phyloP scores from a whole-genome alignment of 306 rosid species.

The Ceratonia siliqua region DNA sequence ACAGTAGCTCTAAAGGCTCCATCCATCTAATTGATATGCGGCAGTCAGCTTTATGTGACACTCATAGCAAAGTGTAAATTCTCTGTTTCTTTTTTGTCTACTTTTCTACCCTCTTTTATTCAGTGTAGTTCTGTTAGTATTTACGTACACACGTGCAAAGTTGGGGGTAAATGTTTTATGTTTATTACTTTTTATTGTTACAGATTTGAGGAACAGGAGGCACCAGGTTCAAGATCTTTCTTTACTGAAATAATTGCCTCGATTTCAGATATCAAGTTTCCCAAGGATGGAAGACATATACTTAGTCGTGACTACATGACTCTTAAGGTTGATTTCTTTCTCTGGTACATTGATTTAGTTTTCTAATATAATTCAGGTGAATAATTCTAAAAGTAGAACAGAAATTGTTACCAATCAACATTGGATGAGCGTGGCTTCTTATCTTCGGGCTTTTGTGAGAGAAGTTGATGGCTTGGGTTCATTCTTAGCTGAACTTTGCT shows the following conservation, averaged over 20 bases:
- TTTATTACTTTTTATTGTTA: slow-evolving; percentile 8
- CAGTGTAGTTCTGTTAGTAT: not conserved
- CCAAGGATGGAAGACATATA: slow-evolving; percentile 68
- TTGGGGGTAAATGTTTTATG: not conserved
- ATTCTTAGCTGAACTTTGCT: not conserved
- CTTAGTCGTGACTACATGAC: slow-evolving; percentile 86
- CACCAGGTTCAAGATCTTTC: slow-evolving; percentile 71
- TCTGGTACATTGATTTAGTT: slow-evolving; percentile 13
- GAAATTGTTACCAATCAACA: not conserved
- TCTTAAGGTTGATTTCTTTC: slow-evolving; percentile 54
- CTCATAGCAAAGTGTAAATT: slow-evolving; percentile 72
- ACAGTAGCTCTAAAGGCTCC: slow-evolving; percentile 81
- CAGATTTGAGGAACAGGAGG: slow-evolving; percentile 77
- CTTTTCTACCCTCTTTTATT: not conserved
- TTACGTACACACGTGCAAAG: not conserved
- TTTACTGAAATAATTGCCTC: slow-evolving; percentile 83
- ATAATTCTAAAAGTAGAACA: not conserved
- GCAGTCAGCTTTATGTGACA: slow-evolving; percentile 79
- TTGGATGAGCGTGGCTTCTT: not conserved
- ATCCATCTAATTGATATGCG: slow-evolving; percentile 75
- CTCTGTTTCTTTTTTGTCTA: not conserved
- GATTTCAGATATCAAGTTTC: slow-evolving; percentile 70
- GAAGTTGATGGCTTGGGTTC: not conserved
- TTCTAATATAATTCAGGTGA: not conserved
- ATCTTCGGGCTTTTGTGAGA: no score